phyloP scores from a whole-genome alignment of 371 early-diverging fungal species.

The Coemansia sp. region DNA sequence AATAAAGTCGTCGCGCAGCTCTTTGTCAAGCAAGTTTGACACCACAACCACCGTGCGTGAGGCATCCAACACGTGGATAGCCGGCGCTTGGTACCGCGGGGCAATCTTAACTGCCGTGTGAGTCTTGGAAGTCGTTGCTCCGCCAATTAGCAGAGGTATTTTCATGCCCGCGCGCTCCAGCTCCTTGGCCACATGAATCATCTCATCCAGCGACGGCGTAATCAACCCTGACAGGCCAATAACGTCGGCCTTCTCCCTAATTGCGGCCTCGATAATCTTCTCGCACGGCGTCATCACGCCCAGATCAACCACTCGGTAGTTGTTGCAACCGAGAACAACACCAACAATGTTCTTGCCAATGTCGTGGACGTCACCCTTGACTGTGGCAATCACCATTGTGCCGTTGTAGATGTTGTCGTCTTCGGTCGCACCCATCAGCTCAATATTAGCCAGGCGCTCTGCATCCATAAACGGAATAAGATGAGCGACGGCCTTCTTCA shows the following conservation, averaged over 20 bases:
- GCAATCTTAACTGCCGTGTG: slow-evolving; percentile 95
- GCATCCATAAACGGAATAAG: slow-evolving; percentile 89
- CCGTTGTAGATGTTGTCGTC: slow-evolving; percentile 74
- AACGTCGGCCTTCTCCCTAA: slow-evolving; percentile 84
- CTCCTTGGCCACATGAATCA: slow-evolving; percentile 91
- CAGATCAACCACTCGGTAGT: slow-evolving; percentile 88
- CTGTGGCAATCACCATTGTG: slow-evolving; percentile 87
- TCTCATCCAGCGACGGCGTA: slow-evolving; percentile 93
- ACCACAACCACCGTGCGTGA: slow-evolving; percentile 81
- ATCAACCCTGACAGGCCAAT: slow-evolving; percentile 91
- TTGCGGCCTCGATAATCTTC: slow-evolving; percentile 81
- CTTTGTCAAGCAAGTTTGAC: slow-evolving; percentile 76
- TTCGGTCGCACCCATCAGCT: slow-evolving; percentile 54
- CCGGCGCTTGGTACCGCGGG: slow-evolving; percentile 74
- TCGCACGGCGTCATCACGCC: slow-evolving; percentile 94
- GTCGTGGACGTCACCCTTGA: slow-evolving; percentile 90
- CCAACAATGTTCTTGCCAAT: slow-evolving; percentile 92
- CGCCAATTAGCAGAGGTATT: slow-evolving; percentile 88
- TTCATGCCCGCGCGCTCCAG: slow-evolving; percentile 84
- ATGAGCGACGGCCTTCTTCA: slow-evolving; percentile 94
- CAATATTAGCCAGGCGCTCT: slow-evolving; percentile 72
- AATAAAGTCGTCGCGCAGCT: slow-evolving; percentile 74
- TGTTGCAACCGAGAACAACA: slow-evolving; percentile 94
- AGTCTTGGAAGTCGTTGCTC: slow-evolving; percentile 93
- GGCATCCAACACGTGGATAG: slow-evolving; percentile 76